These are phyloP conservation scores for Picochlorum sp. DNA, from an alignment of 139 green algal genomes.

Conservation along the genomic window DNA sequence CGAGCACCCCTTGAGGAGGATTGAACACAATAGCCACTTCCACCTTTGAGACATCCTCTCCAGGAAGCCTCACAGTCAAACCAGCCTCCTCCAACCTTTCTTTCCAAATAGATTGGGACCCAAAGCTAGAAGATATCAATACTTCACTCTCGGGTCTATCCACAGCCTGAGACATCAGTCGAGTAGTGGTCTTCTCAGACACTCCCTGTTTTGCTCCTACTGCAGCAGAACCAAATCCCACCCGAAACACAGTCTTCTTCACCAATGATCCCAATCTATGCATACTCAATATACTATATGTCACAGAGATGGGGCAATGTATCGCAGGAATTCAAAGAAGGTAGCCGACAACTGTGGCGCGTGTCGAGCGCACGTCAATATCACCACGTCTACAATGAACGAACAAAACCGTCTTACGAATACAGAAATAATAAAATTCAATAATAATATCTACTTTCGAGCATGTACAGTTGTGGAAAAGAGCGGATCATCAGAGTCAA, in stretches of 20 bases:
- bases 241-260: no score
- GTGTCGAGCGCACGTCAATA: no score
- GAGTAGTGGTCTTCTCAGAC: no score
- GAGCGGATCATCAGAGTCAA: slow-evolving; percentile 10
- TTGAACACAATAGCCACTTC: slow-evolving; percentile 8
- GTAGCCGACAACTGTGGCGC: no score
- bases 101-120: slow-evolving; percentile 12
- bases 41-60: neutral
- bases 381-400: no score
- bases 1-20: slow-evolving; percentile 8
- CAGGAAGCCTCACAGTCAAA: slow-evolving; percentile 6
- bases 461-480: neutral
- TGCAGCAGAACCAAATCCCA: no score
- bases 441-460: neutral
- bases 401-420: neutral
- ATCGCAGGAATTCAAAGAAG: no score
- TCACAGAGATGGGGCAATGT: no score
- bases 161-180: neutral
- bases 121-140: slow-evolving; percentile 26
- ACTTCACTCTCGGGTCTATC: slow-evolving; percentile 21
- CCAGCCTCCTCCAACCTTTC: slow-evolving; percentile 10
- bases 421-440: neutral
- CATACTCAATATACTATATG: no score
- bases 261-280: no score
- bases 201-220: no score